Evolutionary conservation across 2,329 filamentous ascomycete genomes (phyloP), one percentile per base, ranked within the genome.

Genomic region (Rutstroemia sp.): DNA sequence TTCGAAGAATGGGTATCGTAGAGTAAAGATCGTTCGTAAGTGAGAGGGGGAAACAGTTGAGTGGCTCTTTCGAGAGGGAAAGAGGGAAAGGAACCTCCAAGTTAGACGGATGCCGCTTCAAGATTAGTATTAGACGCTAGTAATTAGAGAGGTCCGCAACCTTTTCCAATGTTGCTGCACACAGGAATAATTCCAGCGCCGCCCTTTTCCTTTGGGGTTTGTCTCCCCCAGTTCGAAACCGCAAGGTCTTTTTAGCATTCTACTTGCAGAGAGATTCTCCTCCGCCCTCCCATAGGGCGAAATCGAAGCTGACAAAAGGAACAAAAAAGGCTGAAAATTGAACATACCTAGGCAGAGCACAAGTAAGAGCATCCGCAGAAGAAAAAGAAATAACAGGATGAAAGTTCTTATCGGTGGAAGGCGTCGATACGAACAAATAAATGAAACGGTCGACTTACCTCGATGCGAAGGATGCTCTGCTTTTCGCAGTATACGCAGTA

Each of bases 61-160:
- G 52, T 54, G 52, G 45, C 45, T 30, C 51, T 39, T 54, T 54
- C 19, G 30, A 36, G 27, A 54, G 36, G 48, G 44, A 17, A 46
- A 54, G 48, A 54, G 52, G 48, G 36, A 46, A 46, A 54, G 52
- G 52, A 54, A 54, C 52, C 50, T 30, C 36, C 47, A 30, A 45
- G 34, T 21, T 47, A 54, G 51, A 49, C 44, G 44, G 23, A 36
- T 54, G 52, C 52, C 52, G 52, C 52, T 54, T 54, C 45, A 48
- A 54, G 45, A 16, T 54, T 49, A 49, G 52, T 42, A 10, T 30
- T 54, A 40, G 36, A 40, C 52, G 45, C 45, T 54, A 54, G 34
- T 54, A 17, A 40, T 14, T 21, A 42, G 46, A 48, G 38, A 54
- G 52, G 47, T 40, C 17, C 44, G 52, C 36, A 34, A 54, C 19